Base-by-base conservation (phyloP, 73 alveolate genomes). In the Paramecium pentaurelia region DNA sequence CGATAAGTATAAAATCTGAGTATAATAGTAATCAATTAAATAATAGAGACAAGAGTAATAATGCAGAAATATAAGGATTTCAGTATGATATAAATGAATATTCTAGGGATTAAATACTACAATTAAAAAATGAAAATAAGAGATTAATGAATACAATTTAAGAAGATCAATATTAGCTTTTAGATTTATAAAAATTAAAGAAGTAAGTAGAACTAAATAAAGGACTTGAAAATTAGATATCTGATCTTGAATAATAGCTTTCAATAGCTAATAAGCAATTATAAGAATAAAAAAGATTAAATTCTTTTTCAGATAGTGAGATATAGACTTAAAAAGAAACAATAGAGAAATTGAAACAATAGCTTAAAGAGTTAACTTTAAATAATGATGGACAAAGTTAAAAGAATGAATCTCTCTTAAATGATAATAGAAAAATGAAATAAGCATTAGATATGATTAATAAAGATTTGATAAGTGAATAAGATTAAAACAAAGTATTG, bases 381-480 rank as follows among this genome's bases (percentile, higher is more conserved):
- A 38, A 75, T 38, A 38, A n/a, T 6, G 88, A 75, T 1, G 36
- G 40, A 0, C n/a, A 75, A 22, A 20, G 18, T 36, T 36, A 16
- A 6, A 42, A 75, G 18, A 75, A 75, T 75, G 88, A 75, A 7
- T 2, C 58, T 2, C 47, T 75, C 8, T 38, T 75, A 75, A 75
- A 16, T 36, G 88, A 75, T 75, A 75, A 75, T 20, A 36, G 88
- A 38, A 75, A 75, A 16, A 75, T 75, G 88, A 75, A 75, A 38
- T 38, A 36, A 36, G 60, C 60, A 3, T 75, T 75, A 18, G 88
- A 75, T n/a, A 36, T 75, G 58, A 75, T 75, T 34, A 75, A 75
- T 16, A 75, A 42, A 36, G 88, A 75, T 36, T 38, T 75, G 11
- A 25, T 8, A 16, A 16, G 12, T 36, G 58, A 42, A 38, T 25